A percentile compares a stretch with the other conserved stretches of the same genome.
phyloP scores from a whole-genome alignment of 306 rosid genomes.

The Aeschynomene evenia region DNA sequence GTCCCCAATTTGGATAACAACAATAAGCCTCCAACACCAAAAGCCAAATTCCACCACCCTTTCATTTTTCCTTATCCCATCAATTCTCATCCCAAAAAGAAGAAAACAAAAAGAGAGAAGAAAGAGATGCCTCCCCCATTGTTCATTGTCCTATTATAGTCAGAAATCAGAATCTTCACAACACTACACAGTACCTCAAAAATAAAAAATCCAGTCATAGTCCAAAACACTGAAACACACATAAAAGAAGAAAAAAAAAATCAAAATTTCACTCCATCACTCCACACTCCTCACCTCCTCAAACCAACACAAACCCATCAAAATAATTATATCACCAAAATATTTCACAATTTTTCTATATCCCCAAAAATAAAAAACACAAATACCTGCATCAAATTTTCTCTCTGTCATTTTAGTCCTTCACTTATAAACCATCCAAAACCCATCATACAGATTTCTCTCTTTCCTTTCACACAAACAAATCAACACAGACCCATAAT shows the following conservation, averaged over 20 bases:
- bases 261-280: neutral
- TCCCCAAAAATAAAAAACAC: too few relatives aligned
- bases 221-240: neutral
- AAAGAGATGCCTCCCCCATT: conserved; percentile 31
- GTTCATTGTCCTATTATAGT: conserved; percentile 44
- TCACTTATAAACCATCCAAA: too few relatives aligned
- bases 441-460: neutral
- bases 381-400: neutral
- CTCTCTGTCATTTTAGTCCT: too few relatives aligned
- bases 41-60: conserved; percentile 27
- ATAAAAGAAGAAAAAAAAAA: neutral
- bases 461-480: too few relatives aligned
- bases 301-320: neutral
- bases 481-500: too few relatives aligned
- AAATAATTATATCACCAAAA: neutral
- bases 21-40: conserved; percentile 21
- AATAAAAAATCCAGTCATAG: neutral
- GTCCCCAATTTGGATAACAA: conserved; percentile 51
- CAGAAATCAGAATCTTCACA: conserved; percentile 44
- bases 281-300: neutral
- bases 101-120: neutral
- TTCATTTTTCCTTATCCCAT: conserved; percentile 38
- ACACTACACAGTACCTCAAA: conserved; percentile 28
- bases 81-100: neutral
- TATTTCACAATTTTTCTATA: neutral